These are phyloP conservation scores for Neonectria sp. DNA, from an alignment of 2,329 filamentous ascomycete species.

Conservation along the genomic window DNA sequence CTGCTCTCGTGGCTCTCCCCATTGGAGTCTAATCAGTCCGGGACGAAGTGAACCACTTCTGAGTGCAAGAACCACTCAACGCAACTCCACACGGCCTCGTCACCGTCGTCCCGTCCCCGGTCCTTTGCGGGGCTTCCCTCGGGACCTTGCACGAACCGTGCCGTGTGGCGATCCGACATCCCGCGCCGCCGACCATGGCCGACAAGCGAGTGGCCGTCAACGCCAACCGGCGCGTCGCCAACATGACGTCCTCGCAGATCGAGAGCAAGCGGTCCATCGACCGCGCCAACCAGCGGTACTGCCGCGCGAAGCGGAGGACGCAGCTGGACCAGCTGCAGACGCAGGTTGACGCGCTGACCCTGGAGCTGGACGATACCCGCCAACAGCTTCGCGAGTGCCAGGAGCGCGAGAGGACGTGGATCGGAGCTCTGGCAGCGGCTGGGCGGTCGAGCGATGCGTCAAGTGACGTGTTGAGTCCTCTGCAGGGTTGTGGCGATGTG, in stretches of 20 bases:
- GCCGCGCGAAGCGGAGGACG: slow-evolving; percentile 42
- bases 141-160: no score
- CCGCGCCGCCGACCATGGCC: background rate
- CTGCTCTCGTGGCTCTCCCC: background rate
- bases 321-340: slow-evolving; percentile 37
- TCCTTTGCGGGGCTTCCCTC: no score
- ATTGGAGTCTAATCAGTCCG: background rate
- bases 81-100: background rate
- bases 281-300: slow-evolving; percentile 44
- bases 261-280: slow-evolving; percentile 47
- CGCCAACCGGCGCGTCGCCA: slow-evolving; percentile 38
- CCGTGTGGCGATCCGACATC: no score
- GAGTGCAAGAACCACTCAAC: background rate
- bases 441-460: background rate
- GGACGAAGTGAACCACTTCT: background rate
- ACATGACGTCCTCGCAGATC: slow-evolving; percentile 42
- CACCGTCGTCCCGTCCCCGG: no score
- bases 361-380: slow-evolving; percentile 16
- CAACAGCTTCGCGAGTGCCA: slow-evolving; percentile 17
- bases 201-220: slow-evolving; percentile 27
- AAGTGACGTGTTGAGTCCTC: background rate
- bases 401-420: slow-evolving; percentile 30
- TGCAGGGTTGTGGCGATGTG: background rate
- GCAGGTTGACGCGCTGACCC: slow-evolving; percentile 33
- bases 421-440: slow-evolving; percentile 8